Base-by-base conservation (phyloP, 2,329 filamentous ascomycete genomes). In the Epichloe gansuensis region DNA sequence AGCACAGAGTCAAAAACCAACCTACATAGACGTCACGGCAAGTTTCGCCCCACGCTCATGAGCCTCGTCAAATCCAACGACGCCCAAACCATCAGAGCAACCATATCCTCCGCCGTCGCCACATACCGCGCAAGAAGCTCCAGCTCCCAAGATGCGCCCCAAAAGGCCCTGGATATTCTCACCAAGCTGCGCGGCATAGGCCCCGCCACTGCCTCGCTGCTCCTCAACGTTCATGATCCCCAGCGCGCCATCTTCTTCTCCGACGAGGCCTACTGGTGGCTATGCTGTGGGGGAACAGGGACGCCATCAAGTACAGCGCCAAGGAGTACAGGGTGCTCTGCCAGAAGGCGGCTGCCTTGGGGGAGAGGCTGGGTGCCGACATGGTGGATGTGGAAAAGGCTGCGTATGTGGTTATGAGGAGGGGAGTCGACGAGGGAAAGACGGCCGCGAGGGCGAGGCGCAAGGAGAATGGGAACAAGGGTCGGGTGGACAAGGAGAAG, bases 181-280 rank as follows among this genome's bases (percentile, higher is more conserved):
- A 74, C 73, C 1, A 73, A 73, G 52, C 71, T 93, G n/a, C 83
- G 75, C 57, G 88, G 88, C 37, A 80, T 94, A 56, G 88, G 88
- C 0, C 86, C 88, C 1, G 88, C 88, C 7, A 91, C 87, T 0
- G 87, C 86, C 0, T 88, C 85, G 1, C 76, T 93, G 35, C 69
- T 91, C 1, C 74, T 93, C 3, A 78, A 83, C 4, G 78, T 85
- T 4, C 77, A 82, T 57, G 75, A 82, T 55, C 76, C 83, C 0
- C 65, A 72, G 0, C 67, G 69, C 12, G 73, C 83, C 48, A 76
- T 86, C 2, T 91, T 91, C 72, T 91, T 91, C 68, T 86, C 83
- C 2, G 88, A 94, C 62, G 88, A 93, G 67, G 75, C 83, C 3
- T 91, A 83, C 62, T 77, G 82, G 58, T 91, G 86, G 86, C 68